These are phyloP conservation scores for Macrolepiota dolichaula DNA, from an alignment of 768 basidiomycete species.

Conservation along the genomic window DNA sequence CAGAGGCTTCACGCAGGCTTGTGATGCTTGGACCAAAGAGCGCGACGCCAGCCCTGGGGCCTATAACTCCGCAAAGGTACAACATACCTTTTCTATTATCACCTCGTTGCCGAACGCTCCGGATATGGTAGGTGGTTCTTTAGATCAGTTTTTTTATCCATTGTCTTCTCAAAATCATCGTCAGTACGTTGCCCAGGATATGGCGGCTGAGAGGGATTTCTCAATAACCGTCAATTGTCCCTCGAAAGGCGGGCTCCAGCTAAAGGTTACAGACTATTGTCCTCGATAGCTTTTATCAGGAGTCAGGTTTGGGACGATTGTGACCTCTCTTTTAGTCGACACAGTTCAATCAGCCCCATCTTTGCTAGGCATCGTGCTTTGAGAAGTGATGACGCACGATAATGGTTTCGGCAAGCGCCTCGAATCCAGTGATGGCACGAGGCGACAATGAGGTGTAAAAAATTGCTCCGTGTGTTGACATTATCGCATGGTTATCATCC, in stretches of 20 bases:
- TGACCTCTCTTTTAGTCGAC: background rate
- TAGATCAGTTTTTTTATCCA: background rate
- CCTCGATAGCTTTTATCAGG: background rate
- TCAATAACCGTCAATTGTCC: background rate
- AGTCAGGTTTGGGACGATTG: background rate
- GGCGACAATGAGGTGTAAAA: conserved; percentile 10
- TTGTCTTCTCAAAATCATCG: background rate
- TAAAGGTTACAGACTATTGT: background rate
- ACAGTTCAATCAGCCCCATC: conserved; percentile 4
- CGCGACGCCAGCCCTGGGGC: conserved; percentile 9
- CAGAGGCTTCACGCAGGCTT: conserved; percentile 8
- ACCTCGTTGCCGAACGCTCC: conserved; percentile 18
- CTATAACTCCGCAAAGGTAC: conserved; percentile 13
- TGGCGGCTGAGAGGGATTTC: background rate
- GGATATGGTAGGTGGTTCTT: conserved; percentile 6
- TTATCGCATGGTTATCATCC: conserved; percentile 9
- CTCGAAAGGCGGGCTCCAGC: background rate
- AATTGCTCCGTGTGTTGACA: conserved; percentile 6
- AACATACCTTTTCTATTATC: conserved; percentile 20
- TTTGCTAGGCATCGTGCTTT: background rate
- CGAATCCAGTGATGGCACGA: conserved; percentile 6
- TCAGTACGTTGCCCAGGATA: background rate
- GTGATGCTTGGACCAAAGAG: conserved; percentile 12
- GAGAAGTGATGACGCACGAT: conserved; percentile 13
- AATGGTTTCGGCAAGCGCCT: conserved; percentile 9